Evolutionary conservation across 2,329 filamentous ascomycete species (phyloP).

Genomic region (Rhexocercosporidium sp.): DNA sequence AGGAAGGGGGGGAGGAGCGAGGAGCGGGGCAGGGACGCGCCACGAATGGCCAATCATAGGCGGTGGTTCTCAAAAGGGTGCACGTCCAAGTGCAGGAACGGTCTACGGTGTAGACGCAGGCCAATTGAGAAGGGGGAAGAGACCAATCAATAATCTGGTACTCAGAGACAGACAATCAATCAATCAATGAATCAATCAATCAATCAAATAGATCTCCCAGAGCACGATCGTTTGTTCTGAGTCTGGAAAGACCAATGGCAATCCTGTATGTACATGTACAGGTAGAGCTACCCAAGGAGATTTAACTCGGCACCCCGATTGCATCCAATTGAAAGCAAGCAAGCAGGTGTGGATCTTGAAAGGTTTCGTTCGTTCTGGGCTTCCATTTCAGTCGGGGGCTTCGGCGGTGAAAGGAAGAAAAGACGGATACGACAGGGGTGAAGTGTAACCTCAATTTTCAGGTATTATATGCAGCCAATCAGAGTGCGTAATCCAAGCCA

Average conservation of each 20-base stretch:
- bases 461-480: neutral
- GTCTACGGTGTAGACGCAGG: neutral
- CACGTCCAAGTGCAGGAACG: too few relatives aligned
- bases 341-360: neutral
- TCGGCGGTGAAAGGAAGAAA: neutral
- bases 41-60: neutral
- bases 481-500: neutral
- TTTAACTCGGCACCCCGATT: neutral
- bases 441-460: neutral
- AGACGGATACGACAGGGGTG: neutral
- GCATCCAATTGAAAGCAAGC: neutral
- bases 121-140: neutral
- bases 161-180: too few relatives aligned
- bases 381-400: too few relatives aligned
- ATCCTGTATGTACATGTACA: neutral
- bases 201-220: neutral
- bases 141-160: too few relatives aligned
- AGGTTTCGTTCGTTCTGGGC: neutral
- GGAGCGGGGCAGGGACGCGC: neutral
- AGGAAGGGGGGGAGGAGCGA: neutral
- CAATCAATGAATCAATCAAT: too few relatives aligned
- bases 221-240: neutral
- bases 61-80: too few relatives aligned
- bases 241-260: constrained; percentile 1
- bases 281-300: neutral